phyloP scores from a whole-genome alignment of 345 rosid species.

The Litchi chinensis region DNA sequence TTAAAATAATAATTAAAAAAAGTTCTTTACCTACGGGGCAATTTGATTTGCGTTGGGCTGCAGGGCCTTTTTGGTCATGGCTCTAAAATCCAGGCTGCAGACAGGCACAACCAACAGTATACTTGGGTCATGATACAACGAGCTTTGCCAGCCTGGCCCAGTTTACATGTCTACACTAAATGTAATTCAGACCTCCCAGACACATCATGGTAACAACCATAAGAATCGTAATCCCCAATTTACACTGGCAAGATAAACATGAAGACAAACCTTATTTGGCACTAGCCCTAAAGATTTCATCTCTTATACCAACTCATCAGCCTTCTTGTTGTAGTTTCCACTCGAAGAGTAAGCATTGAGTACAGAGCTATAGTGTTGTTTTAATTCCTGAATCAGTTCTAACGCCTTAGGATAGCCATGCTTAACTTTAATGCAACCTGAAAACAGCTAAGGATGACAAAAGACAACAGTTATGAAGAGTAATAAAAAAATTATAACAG shows the following conservation, averaged over 20 bases:
- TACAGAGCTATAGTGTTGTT: slow-evolving; percentile 80
- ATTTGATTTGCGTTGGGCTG: too few species aligned
- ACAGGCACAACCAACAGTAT: too few species aligned
- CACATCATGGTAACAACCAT: too few species aligned
- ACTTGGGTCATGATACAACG: too few species aligned
- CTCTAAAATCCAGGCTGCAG: too few species aligned
- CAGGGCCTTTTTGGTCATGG: too few species aligned
- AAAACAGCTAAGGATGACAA: slow-evolving; percentile 62
- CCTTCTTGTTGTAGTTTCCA: slow-evolving; percentile 79
- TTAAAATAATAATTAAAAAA: too few species aligned
- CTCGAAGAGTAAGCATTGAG: slow-evolving; percentile 78
- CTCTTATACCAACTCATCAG: slow-evolving; percentile 73
- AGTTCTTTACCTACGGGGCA: too few species aligned
- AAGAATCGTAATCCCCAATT: too few species aligned
- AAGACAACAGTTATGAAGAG: slow-evolving; percentile 22
- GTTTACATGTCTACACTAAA: slow-evolving; percentile 27
- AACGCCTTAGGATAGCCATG: slow-evolving; percentile 69
- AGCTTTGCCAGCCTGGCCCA: background rate
- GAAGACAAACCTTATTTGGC: too few species aligned
- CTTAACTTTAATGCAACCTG: slow-evolving; percentile 81
- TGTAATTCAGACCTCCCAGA: too few species aligned
- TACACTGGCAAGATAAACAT: too few species aligned
- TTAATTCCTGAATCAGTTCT: slow-evolving; percentile 71
- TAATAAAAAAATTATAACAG: background rate
- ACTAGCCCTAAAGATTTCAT: slow-evolving; percentile 78